Evolutionary conservation across 2,329 filamentous ascomycete species (phyloP), one percentile per base, ranked within the genome.

Genomic region (Fusarium compactum): DNA sequence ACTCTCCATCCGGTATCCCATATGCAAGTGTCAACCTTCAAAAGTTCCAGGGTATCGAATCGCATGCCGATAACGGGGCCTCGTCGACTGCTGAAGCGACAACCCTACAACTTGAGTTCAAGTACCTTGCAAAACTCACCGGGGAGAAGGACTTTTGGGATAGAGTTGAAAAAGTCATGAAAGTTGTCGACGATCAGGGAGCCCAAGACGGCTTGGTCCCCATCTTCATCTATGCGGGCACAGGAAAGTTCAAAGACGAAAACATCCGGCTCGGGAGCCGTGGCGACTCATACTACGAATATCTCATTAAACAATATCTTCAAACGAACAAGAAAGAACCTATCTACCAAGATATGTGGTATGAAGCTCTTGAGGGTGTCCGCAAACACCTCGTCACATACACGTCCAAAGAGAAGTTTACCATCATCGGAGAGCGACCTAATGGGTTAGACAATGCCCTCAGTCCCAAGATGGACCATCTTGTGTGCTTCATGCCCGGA

Each of bases 201-300:
- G 85, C 87, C 55, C 83, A 91, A 77, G 95, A 95, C 76, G 95
- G 95, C 1, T 87, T 99, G 20, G 86, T 98, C 6, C 96, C 95
- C 34, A 98, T 98, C 76, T 98, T 92, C 81, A 91, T 99, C 72
- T 90, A 94, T 78, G 89, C 96, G 6, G 88, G 90, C 29, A 89
- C 84, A 15, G 96, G 96, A 60, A 83, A 89, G 56, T 99, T 98
- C 81, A 87, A 89, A 53, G 94, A 93, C 22, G 82, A 89, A 22
- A 97, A 98, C 77, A 95, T 99, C 76, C 92, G 96, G 20, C 86
- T 98, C 24, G 96, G 96, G 41, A 98, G 94, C 78, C 89, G 96
- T 66, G 96, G 96, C 47, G 96, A 99, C 83, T 98, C 95, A 50
- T 99, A 98, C 82, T 99, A 99, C 82, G 94, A 99, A 82, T 99